Conservation (phyloP, 1,284 basidiomycete species). For the Veloporphyrellus conicus region DNA sequence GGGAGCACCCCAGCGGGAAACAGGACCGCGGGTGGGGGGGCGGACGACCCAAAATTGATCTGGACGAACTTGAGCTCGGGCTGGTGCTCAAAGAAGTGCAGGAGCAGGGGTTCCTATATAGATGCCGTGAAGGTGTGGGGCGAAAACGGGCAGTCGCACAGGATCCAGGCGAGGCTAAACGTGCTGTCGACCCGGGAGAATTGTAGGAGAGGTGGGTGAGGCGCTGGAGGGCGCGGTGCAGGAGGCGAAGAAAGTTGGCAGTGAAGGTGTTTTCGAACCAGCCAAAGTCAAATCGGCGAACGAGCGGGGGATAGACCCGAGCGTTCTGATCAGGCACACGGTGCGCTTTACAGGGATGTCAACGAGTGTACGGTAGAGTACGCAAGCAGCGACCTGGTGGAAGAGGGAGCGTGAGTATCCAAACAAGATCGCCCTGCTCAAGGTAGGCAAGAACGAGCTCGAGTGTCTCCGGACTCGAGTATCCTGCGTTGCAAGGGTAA, state of each 20-base stretch:
- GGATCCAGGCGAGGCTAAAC: slow-evolving; percentile 41
- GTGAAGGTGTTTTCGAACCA: slow-evolving; percentile 35
- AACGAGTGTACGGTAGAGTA: slow-evolving; percentile 46
- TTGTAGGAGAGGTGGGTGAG: slow-evolving; percentile 40
- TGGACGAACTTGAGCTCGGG: slow-evolving; percentile 50
- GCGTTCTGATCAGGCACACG: slow-evolving; percentile 38
- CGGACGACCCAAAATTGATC: no score
- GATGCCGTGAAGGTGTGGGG: slow-evolving; percentile 49
- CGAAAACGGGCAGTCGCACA: slow-evolving; percentile 41
- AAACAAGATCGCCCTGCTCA: slow-evolving; percentile 24
- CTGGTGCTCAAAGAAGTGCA: slow-evolving; percentile 52
- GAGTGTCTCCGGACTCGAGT: slow-evolving; percentile 49
- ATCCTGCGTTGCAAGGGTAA: no score
- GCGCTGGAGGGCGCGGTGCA: slow-evolving; percentile 41
- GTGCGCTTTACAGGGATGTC: slow-evolving; percentile 33
- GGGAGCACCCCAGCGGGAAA: slow-evolving; percentile 43
- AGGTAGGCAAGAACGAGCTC: slow-evolving; percentile 42
- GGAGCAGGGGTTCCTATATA: slow-evolving; percentile 46
- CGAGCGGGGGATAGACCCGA: slow-evolving; percentile 35
- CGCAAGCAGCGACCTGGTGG: slow-evolving; percentile 39
- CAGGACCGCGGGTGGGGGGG: no score
- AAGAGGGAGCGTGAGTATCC: slow-evolving; percentile 33
- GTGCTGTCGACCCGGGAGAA: slow-evolving; percentile 38
- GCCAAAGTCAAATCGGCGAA: slow-evolving; percentile 44
- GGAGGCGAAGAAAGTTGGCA: slow-evolving; percentile 46